Evolutionary conservation across 164 flowering plant species (phyloP), one percentile per base, ranked within the genome.

Genomic region (Vitis amurensis): DNA sequence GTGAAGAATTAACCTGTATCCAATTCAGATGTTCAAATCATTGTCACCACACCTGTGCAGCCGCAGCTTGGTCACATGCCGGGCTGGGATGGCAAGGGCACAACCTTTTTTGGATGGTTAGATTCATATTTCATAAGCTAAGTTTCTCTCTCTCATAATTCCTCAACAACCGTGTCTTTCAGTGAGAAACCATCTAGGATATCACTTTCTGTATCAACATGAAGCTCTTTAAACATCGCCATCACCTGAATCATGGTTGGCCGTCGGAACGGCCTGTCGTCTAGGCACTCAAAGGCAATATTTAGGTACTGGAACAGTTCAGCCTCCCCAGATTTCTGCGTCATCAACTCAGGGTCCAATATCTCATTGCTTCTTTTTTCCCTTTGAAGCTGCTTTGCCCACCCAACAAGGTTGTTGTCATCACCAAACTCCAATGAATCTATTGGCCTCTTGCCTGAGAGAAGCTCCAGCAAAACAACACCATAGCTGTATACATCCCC

Each of bases 171-270:
- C 16, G 72, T 64, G 61, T 84, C 87, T 73, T 86, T 84, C 62
- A 88, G 59, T 11, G 91, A 89, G 59, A 91, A 80, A n/a, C 86
- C 85, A 61, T 90, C 93, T 23, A 86, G 86, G 57, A 81, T 79
- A 66, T 90, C 95, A 66, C 75, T 81, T 52, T 85, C 92, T 37
- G 93, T 74, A 78, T 87, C 95, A 16, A 70, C 75, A 76, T 88
- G 90, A 63, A 91, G 87, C 76, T 93, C 97, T 71, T 86, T 89
- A 70, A 94, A 91, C 97, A 86, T 91, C 10, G 96, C 86, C 94
- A 94, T 88, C 61, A 94, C 97, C 75, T 91, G 94, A 69, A 91
- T 92, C 98, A 94, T 94, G 27, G 97, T 94, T 49, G 98, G 98
- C 74, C 98, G 78, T 56, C 84, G 59, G 68, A 76, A 79, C 11